Evolutionary conservation across 495 filamentous ascomycete genomes (phyloP).

Genomic region (Lasiosphaeria ovina): DNA sequence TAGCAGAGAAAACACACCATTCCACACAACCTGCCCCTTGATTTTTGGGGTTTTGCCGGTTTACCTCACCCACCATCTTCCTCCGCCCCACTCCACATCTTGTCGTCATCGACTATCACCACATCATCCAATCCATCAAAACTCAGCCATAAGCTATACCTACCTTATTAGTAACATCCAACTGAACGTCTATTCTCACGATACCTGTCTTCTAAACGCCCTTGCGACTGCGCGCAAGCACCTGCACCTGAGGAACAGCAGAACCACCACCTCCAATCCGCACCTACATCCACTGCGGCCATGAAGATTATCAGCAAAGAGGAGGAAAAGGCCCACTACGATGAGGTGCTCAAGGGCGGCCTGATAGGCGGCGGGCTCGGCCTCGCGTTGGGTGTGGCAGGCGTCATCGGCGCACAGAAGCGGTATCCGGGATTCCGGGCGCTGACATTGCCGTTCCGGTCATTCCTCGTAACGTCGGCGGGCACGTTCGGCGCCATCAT

Average conservation of each 20-base stretch:
- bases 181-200: no score
- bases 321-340: conserved; percentile 70
- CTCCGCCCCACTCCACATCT: no score
- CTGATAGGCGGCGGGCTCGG: conserved; percentile 65
- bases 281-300: conserved; percentile 17
- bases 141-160: no score
- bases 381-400: conserved; percentile 59
- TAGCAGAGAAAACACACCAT: no score
- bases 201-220: no score
- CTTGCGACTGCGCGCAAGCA: neutral
- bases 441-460: conserved; percentile 82
- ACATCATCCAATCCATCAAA: no score
- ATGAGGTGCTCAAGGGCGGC: conserved; percentile 74
- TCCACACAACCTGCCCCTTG: no score
- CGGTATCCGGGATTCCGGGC: conserved; percentile 71
- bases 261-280: neutral
- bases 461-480: conserved; percentile 82
- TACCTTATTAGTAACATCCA: no score
- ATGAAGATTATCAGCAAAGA: conserved; percentile 97
- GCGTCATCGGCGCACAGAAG: conserved; percentile 57
- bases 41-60: no score
- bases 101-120: no score
- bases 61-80: no score
- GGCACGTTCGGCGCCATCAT: conserved; percentile 86
- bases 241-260: neutral